phyloP scores from a whole-genome alignment of 495 filamentous ascomycete genomes.

The Penicillium macrosclerotiorum region DNA sequence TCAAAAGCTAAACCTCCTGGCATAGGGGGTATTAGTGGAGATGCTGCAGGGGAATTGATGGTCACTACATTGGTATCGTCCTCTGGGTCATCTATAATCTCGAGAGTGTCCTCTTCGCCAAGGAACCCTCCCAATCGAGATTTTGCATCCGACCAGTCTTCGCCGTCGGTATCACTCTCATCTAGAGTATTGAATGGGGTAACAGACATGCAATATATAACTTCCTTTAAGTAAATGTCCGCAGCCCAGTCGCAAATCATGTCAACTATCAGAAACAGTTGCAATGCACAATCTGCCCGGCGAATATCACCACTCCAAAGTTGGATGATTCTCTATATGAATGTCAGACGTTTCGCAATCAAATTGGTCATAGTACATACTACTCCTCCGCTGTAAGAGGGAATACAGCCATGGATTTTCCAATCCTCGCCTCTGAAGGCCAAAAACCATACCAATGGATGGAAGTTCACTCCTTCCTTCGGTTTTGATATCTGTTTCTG shows the following conservation, averaged over 20 bases:
- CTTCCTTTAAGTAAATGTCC: neutral
- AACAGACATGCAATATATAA: neutral
- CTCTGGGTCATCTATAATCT: neutral
- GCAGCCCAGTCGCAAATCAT: slow-evolving; percentile 1
- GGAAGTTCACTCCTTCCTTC: neutral
- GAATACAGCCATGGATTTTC: neutral
- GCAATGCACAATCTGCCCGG: slow-evolving; percentile 1
- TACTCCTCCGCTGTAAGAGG: neutral
- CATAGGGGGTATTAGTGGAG: neutral
- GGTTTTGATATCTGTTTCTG: neutral
- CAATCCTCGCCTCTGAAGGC: neutral
- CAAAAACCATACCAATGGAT: neutral
- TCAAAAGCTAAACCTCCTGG: neutral
- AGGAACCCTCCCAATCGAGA: neutral
- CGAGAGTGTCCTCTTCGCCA: neutral
- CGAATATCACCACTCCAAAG: slow-evolving; percentile 4
- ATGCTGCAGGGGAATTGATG: neutral
- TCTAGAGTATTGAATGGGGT: neutral
- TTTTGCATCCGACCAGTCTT: neutral
- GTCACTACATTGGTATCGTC: neutral
- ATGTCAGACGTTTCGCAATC: neutral
- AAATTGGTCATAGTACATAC: neutral
- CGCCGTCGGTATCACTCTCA: neutral
- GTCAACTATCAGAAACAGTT: slow-evolving; percentile 4
- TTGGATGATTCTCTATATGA: neutral